These are phyloP conservation scores for Petunia hybrid DNA, from an alignment of 305 asterid genomes.

Conservation along the genomic window DNA sequence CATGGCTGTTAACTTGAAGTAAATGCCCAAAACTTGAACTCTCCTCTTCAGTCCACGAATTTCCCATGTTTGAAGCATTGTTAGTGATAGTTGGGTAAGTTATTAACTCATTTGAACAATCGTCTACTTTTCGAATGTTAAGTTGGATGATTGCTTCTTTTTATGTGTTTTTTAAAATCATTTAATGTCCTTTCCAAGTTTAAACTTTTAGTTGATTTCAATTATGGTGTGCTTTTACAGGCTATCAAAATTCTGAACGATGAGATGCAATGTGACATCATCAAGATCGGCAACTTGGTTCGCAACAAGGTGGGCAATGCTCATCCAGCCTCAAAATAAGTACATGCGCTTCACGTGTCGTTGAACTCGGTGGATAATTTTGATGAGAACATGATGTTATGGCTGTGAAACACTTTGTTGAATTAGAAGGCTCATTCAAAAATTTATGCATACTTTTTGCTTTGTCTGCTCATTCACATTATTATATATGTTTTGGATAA, in stretches of 20 bases:
- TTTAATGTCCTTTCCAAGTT: not conserved
- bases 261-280: slow-evolving; percentile 89
- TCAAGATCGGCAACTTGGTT: slow-evolving; percentile 79
- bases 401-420: not conserved
- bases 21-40: not conserved
- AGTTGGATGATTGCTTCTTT: slow-evolving; percentile 18
- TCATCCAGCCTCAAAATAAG: slow-evolving; percentile 6
- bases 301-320: slow-evolving; percentile 71
- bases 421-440: not conserved
- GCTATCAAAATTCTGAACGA: slow-evolving; percentile 85
- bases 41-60: too few relatives aligned
- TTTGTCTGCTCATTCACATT: slow-evolving; percentile 10
- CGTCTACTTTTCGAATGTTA: slow-evolving; percentile 10
- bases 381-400: not conserved
- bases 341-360: not conserved
- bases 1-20: not conserved
- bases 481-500: not conserved
- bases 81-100: not conserved
- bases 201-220: slow-evolving; percentile 29
- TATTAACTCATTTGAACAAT: not conserved
- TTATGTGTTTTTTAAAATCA: slow-evolving; percentile 11
- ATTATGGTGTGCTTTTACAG: slow-evolving; percentile 45
- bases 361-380: slow-evolving; percentile 5
- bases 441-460: not conserved
- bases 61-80: too few relatives aligned